Conservation (phyloP, 192 early-diverging fungal species). For the Geranomyces michiganensis region DNA sequence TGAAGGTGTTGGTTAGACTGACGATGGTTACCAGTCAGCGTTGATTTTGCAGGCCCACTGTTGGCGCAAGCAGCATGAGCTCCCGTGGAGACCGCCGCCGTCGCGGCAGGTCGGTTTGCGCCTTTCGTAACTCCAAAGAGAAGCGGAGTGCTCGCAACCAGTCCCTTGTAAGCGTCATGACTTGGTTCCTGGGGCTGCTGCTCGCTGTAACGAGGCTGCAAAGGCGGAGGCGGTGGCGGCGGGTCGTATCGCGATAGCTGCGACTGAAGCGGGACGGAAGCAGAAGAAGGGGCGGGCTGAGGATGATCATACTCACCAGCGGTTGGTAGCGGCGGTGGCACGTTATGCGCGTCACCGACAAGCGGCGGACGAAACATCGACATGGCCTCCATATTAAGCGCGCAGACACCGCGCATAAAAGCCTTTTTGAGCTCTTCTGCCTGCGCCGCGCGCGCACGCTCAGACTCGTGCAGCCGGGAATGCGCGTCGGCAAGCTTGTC, state of each 20-base stretch:
- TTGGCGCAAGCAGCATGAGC: not conserved
- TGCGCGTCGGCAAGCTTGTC: slow-evolving; percentile 16
- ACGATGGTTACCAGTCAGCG: not conserved
- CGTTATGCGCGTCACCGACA: slow-evolving; percentile 13
- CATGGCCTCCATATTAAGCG: slow-evolving; percentile 57
- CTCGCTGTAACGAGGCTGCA: not conserved
- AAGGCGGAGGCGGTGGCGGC: not conserved
- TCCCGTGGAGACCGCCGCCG: not conserved
- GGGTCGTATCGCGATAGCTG: not conserved
- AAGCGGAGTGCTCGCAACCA: not conserved
- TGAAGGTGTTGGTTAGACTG: not conserved
- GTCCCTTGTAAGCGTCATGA: not conserved
- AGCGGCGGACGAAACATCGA: slow-evolving; percentile 39
- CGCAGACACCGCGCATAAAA: slow-evolving; percentile 51
- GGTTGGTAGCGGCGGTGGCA: not conserved
- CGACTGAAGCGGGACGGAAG: not conserved
- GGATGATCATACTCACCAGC: not conserved
- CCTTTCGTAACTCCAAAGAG: not conserved
- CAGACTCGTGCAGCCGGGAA: slow-evolving; percentile 17
- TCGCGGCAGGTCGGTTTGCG: not conserved
- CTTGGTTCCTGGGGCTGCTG: not conserved
- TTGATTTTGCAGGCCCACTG: not conserved
- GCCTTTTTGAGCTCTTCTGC: slow-evolving; percentile 53
- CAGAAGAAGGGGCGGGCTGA: not conserved
- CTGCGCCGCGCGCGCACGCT: slow-evolving; percentile 31